Base-by-base conservation (phyloP, 2,329 filamentous ascomycete species). In the Sporothrix inflata region DNA sequence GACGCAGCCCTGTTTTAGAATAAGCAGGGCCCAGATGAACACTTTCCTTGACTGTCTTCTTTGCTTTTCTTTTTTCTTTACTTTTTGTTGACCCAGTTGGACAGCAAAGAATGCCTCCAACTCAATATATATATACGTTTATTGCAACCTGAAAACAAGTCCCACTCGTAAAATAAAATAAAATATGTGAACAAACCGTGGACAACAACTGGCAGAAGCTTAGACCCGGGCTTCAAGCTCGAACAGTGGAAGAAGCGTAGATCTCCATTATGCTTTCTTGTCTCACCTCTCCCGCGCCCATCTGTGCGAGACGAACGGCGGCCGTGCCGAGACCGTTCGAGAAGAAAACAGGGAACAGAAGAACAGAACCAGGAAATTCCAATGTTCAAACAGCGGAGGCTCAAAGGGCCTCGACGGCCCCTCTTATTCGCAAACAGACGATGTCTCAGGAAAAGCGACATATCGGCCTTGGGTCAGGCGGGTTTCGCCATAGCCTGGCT, bases 341-440 rank as follows among this genome's bases (percentile, higher is more conserved):
- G 60, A 60, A 60, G 30, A 45, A 63, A 65, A 19, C 38, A 45
- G 38, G 38, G 60, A 65, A 27, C 21, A 38, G n/a, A 12, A 6
- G 9, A 40, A 11, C 12, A 4, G n/a, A 45, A 40, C 60, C 60
- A 65, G 38, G 34, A 16, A 65, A n/a, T 8, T 24, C 47, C 24
- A 3, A 4, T 4, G 24, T 24, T 30, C 51, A 30, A 16, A 55
- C 51, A 55, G 51, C 14, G 4, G 24, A 27, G 4, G 19, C 7
- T 0, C 45, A 47, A 55, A 19, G 51, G 14, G 4, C 24, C 4
- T 14, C 21, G 38, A 19, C 12, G 21, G 38, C 60, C 57, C 60
- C 60, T 65, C 38, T 42, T 65, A 65, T 65, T 65, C 60, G 60
- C 60, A 65, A 65, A 65, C 60, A 65, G n/a, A 65, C 38, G 38